A percentile compares a stretch with the other conserved stretches of the same genome.
Evolutionary conservation across 2,329 filamentous ascomycete genomes (phyloP).

Genomic region (Orbilia quercus): DNA sequence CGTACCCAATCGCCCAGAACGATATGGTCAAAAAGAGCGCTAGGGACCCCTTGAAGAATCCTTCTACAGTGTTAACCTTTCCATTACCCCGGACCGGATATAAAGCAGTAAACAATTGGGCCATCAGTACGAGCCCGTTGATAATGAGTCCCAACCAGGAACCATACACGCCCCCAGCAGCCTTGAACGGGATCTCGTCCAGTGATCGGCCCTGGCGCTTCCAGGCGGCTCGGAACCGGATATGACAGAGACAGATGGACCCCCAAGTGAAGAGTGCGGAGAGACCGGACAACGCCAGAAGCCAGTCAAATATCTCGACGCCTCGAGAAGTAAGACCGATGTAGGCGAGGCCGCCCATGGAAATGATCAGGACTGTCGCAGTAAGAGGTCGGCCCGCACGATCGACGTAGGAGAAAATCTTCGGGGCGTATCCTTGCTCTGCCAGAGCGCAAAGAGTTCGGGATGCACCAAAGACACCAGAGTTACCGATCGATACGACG

Average conservation of each 20-base stretch:
- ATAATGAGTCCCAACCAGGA: constrained; percentile 73
- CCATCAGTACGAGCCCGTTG: constrained; percentile 68
- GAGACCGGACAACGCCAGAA: constrained; percentile 73
- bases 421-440: constrained; percentile 71
- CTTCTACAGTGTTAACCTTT: constrained; percentile 62
- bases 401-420: constrained; percentile 70
- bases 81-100: constrained; percentile 47
- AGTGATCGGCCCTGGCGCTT: constrained; percentile 69
- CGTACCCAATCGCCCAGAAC: constrained; percentile 70
- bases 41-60: constrained; percentile 70
- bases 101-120: constrained; percentile 65
- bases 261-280: constrained; percentile 75
- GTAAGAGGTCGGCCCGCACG: constrained; percentile 69
- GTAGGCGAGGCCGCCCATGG: constrained; percentile 68
- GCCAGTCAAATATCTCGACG: constrained; percentile 71
- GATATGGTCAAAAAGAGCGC: constrained; percentile 68
- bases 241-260: constrained; percentile 74
- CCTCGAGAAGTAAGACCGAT: constrained; percentile 66
- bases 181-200: constrained; percentile 74
- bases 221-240: constrained; percentile 75
- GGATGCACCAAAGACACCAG: constrained; percentile 71
- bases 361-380: constrained; percentile 66
- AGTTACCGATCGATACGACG: constrained; percentile 67
- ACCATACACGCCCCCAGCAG: constrained; percentile 71
- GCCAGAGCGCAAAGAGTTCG: constrained; percentile 71